phyloP scores from a whole-genome alignment of 2,329 filamentous ascomycete genomes.

The Pseudonectria buxi region DNA sequence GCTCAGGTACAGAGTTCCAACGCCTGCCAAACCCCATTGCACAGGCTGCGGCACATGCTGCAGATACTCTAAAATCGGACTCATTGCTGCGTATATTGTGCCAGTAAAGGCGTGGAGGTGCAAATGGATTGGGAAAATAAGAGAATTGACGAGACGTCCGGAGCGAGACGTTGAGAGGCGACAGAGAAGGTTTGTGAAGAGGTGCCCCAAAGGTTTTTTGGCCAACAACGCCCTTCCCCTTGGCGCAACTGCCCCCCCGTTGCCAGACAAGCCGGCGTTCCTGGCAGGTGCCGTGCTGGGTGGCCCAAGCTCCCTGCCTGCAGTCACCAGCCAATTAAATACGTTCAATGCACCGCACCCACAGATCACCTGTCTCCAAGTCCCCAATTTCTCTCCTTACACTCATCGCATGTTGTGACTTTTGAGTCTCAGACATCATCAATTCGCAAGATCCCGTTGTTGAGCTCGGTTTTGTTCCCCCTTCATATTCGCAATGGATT shows the following conservation, averaged over 20 bases:
- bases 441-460: constrained; percentile 4
- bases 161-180: constrained; percentile 2
- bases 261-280: constrained; percentile 14
- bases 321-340: not conserved
- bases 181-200: not conserved
- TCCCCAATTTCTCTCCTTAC: constrained; percentile 2
- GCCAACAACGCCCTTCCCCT: not conserved
- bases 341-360: no score
- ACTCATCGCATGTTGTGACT: not conserved
- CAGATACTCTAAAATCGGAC: constrained; percentile 19
- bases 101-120: no score
- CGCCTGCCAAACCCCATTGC: constrained; percentile 40
- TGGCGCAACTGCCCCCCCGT: constrained; percentile 13
- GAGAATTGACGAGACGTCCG: not conserved
- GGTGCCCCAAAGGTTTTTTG: constrained; percentile 16
- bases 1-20: constrained; percentile 54
- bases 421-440: no score
- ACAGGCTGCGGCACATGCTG: constrained; percentile 36
- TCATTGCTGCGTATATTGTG: constrained; percentile 16
- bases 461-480: not conserved
- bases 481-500: constrained; percentile 33
- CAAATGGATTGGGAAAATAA: not conserved
- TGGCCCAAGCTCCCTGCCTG: constrained; percentile 22
- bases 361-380: constrained; percentile 9
- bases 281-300: not conserved